Evolutionary conservation across 2,329 filamentous ascomycete species (phyloP).

Genomic region (Pseudopyricularia cyperi): DNA sequence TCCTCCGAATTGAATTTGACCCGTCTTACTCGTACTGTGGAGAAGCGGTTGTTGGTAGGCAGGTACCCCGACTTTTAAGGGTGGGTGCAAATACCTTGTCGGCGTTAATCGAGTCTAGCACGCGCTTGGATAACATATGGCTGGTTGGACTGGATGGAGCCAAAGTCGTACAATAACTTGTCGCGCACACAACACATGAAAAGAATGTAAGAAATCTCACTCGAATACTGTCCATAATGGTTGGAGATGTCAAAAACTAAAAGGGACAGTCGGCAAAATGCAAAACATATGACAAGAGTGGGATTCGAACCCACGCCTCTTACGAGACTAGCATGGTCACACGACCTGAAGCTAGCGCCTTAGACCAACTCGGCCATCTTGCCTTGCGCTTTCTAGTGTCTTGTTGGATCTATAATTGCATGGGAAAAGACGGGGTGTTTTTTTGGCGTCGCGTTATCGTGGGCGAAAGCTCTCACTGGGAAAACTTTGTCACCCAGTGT

Average conservation of each 20-base stretch:
- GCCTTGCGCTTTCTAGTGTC: background rate
- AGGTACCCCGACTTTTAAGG: background rate
- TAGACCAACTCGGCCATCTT: conserved; percentile 6
- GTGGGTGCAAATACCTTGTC: background rate
- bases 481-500: no score
- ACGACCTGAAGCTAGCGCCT: conserved; percentile 5
- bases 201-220: no score
- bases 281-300: conserved; percentile 2
- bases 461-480: no score
- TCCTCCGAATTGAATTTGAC: background rate
- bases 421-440: background rate
- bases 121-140: no score
- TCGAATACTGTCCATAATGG: no score
- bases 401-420: background rate
- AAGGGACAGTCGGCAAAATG: background rate
- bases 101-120: no score
- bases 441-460: background rate
- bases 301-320: conserved; percentile 4
- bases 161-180: no score
- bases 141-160: no score
- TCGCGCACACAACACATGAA: no score
- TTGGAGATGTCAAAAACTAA: background rate
- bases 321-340: conserved; percentile 1
- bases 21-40: background rate
- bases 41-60: background rate